phyloP scores from a whole-genome alignment of 345 rosid species.

The Anacardium occidentale region DNA sequence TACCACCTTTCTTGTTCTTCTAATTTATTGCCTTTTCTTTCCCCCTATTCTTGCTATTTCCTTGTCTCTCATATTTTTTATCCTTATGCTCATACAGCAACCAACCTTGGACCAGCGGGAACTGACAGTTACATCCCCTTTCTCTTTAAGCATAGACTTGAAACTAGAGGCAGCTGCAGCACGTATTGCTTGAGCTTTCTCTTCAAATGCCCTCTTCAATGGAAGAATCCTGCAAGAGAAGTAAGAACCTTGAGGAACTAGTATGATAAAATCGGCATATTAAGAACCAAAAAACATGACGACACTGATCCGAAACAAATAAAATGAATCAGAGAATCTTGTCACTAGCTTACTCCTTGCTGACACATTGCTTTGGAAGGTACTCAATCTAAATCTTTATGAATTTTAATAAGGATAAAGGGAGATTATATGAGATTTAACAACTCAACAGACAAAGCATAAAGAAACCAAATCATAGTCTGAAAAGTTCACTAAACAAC shows the following conservation, averaged over 20 bases:
- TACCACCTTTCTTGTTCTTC: too few species aligned
- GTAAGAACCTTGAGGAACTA: slow-evolving; percentile 7
- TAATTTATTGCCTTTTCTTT: too few species aligned
- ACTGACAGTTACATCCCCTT: slow-evolving; percentile 56
- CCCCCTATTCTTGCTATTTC: not conserved
- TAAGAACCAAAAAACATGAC: not conserved
- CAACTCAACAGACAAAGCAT: not conserved
- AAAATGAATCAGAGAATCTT: slow-evolving; percentile 26
- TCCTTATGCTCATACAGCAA: not conserved
- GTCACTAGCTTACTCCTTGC: slow-evolving; percentile 33
- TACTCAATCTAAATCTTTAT: slow-evolving; percentile 24
- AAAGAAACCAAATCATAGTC: not conserved
- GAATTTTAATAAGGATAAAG: slow-evolving; percentile 8
- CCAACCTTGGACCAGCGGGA: slow-evolving; percentile 93
- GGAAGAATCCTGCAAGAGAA: slow-evolving; percentile 59
- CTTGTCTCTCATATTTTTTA: too few species aligned
- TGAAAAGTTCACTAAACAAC: not conserved
- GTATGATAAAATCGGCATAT: not conserved
- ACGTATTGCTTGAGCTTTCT: slow-evolving; percentile 72
- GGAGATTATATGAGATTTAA: slow-evolving; percentile 10
- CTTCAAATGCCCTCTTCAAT: slow-evolving; percentile 71
- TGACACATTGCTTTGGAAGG: slow-evolving; percentile 33
- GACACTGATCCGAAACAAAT: slow-evolving; percentile 23
- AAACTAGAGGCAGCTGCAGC: slow-evolving; percentile 67
- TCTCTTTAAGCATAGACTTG: slow-evolving; percentile 79